Percentiles rank a stretch among this genome's conserved stretches.
phyloP scores from a whole-genome alignment of 169 alveolate genomes.

The Neospora caninum region DNA sequence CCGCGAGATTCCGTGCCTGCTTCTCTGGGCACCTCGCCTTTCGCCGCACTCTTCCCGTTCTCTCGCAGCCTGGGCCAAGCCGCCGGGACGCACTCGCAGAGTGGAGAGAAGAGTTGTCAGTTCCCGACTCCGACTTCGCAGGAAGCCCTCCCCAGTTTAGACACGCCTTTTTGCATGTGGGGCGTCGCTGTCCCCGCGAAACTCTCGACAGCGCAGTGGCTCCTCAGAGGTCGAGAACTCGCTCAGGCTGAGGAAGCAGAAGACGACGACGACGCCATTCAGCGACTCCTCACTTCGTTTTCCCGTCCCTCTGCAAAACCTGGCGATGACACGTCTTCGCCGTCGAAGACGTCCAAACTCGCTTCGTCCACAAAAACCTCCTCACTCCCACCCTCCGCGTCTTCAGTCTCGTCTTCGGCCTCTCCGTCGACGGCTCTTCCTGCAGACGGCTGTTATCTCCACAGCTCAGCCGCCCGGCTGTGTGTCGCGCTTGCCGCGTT shows the following conservation, averaged over 20 bases:
- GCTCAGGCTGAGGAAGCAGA: not conserved
- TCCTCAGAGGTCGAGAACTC: not conserved
- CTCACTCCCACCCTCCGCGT: not conserved
- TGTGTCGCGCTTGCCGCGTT: conserved; percentile 49
- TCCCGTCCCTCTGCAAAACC: not conserved
- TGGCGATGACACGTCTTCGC: not conserved
- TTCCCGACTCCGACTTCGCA: not conserved
- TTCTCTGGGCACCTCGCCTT: no score
- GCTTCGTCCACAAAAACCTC: not conserved
- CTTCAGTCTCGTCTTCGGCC: not conserved
- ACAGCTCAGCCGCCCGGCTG: conserved; percentile 53
- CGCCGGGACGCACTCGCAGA: no score
- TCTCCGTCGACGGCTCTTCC: not conserved
- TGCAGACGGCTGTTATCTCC: conserved; percentile 54
- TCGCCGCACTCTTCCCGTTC: no score
- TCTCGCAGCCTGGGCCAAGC: no score
- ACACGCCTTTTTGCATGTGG: conserved; percentile 35
- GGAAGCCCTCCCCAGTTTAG: conserved; percentile 19
- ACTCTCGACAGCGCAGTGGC: not conserved
- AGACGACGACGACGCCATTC: not conserved
- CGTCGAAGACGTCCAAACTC: not conserved
- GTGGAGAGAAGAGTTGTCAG: not conserved
- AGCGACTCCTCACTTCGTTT: not conserved
- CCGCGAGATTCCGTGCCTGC: no score
- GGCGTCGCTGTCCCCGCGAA: conserved; percentile 25